A percentile compares a stretch with the other conserved stretches of the same genome.
Evolutionary conservation across 257 asterid genomes (phyloP).

Genomic region (Jacaranda copaia): DNA sequence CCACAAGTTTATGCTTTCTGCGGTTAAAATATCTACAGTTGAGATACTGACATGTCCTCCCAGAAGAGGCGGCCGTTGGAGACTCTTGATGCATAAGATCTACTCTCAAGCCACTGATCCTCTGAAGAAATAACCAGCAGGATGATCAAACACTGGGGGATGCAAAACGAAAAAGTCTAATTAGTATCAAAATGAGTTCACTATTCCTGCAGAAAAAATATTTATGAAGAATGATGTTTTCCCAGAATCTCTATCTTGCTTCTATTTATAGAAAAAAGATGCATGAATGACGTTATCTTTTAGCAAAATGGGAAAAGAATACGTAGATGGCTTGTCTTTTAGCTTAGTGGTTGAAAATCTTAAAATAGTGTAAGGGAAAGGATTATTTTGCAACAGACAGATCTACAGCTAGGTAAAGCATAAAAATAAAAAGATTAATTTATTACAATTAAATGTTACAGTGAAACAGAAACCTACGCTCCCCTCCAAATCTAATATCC

Average conservation of each 20-base stretch:
- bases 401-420: neutral
- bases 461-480: neutral
- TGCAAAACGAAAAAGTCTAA: neutral
- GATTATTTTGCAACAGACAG: neutral
- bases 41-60: neutral
- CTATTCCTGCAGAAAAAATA: neutral
- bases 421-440: neutral
- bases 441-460: neutral
- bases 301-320: neutral
- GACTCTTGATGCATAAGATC: neutral
- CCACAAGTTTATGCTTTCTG: neutral
- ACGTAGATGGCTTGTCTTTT: neutral
- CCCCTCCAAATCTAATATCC: neutral
- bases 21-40: slow-evolving; percentile 13
- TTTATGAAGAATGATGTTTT: neutral
- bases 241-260: neutral
- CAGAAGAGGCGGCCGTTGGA: neutral
- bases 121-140: slow-evolving; percentile 13
- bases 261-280: neutral
- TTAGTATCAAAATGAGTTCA: neutral
- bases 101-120: neutral
- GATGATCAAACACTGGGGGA: neutral
- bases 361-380: neutral
- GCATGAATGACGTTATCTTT: neutral
- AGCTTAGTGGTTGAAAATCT: neutral